Evolutionary conservation across 1,139 yeast species (phyloP).

Genomic region (Debaryomycetaceae sp.): DNA sequence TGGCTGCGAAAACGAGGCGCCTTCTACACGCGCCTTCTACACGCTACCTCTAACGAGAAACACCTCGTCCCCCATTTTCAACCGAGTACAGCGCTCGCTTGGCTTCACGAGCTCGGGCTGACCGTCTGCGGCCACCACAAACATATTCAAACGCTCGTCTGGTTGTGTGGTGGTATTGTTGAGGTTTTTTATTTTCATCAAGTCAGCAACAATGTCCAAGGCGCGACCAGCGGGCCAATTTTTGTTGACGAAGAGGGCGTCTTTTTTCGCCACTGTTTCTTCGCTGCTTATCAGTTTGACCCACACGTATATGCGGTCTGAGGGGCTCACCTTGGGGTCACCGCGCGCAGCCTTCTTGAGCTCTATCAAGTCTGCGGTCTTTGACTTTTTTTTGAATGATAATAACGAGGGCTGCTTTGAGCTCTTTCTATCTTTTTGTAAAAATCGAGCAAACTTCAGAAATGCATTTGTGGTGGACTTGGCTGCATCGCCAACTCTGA

Average conservation of each 20-base stretch:
- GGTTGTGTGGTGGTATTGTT: constrained; percentile 49
- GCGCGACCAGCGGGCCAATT: constrained; percentile 77
- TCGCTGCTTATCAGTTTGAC: constrained; percentile 44
- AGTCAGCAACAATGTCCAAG: constrained; percentile 61
- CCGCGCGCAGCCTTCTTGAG: constrained; percentile 63
- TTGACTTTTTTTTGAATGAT: constrained; percentile 10
- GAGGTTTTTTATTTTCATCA: constrained; percentile 49
- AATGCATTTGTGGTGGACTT: constrained; percentile 32
- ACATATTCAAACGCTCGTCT: constrained; percentile 42
- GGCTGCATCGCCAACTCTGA: constrained; percentile 29
- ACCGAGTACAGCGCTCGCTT: constrained; percentile 39
- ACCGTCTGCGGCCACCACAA: constrained; percentile 23
- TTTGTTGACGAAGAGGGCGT: constrained; percentile 51
- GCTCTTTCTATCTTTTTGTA: constrained; percentile 21
- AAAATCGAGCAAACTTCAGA: constrained; percentile 42
- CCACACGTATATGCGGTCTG: constrained; percentile 63
- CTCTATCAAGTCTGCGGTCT: constrained; percentile 7
- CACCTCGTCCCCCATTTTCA: constrained; percentile 48
- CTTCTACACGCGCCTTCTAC: too few species aligned
- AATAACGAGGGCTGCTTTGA: too few species aligned
- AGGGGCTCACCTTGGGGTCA: constrained; percentile 49
- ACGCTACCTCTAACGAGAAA: constrained; percentile 54
- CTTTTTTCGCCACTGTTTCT: constrained; percentile 19
- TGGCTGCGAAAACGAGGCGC: too few species aligned
- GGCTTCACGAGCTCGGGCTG: constrained; percentile 24